Conservation (phyloP, 345 rosid genomes). For the Kernera saxatilis region DNA sequence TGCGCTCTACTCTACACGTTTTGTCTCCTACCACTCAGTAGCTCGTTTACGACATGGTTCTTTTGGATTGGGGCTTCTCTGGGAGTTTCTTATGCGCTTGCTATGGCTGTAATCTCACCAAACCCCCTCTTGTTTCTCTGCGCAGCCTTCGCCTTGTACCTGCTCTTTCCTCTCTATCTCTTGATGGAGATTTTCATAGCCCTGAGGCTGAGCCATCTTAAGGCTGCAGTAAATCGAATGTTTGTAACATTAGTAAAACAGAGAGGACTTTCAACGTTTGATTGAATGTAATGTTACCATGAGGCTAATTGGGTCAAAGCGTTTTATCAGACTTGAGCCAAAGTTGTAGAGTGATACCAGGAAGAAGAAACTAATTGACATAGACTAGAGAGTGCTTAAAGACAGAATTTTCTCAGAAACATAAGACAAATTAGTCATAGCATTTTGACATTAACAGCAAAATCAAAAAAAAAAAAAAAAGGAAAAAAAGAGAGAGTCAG, state of each 20-base stretch:
- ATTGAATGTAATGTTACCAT: too few relatives aligned
- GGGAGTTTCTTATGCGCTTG: background rate
- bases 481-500: slow-evolving; percentile 3
- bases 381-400: slow-evolving; percentile 17
- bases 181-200: background rate
- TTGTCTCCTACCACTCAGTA: slow-evolving; percentile 2
- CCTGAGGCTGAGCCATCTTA: background rate
- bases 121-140: background rate
- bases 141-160: background rate
- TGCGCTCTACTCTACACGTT: background rate
- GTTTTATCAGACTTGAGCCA: background rate
- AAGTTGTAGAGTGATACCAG: background rate
- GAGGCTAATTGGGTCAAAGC: too few relatives aligned
- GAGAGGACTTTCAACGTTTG: too few relatives aligned
- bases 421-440: slow-evolving; percentile 20
- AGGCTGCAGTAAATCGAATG: background rate
- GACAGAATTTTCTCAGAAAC: slow-evolving; percentile 13
- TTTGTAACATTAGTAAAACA: background rate
- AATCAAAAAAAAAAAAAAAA: background rate
- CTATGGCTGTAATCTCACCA: slow-evolving; percentile 10
- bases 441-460: slow-evolving; percentile 23
- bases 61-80: background rate
- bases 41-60: background rate
- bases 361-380: background rate
- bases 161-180: background rate